Conservation (phyloP, 176 grass and related monocot species). For the Triticum urartu region DNA sequence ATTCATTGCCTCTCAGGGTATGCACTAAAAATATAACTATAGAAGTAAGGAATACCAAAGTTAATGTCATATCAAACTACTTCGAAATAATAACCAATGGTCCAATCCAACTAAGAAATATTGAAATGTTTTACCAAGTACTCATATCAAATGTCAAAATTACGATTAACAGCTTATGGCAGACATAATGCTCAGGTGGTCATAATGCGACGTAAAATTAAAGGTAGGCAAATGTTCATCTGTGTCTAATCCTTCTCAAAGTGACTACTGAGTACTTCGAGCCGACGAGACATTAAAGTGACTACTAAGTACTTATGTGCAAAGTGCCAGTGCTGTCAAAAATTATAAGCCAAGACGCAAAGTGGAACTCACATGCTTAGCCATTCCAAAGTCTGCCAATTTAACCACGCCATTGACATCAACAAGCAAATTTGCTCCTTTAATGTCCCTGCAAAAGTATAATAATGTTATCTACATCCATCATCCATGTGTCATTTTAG, state of each 20-base stretch:
- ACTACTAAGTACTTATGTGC: conserved; percentile 6
- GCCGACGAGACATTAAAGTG: background rate
- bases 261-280: background rate
- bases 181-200: background rate
- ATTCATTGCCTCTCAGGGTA: background rate
- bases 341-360: background rate
- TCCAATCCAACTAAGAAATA: background rate
- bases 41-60: background rate
- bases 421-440: conserved; percentile 98
- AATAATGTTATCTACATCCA: conserved; percentile 13
- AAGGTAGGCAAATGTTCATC: background rate
- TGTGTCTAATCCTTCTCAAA: conserved; percentile 12
- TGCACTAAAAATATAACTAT: background rate
- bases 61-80: background rate
- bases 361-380: conserved; percentile 81
- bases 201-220: background rate
- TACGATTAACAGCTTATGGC: conserved; percentile 2
- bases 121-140: background rate
- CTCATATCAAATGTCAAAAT: background rate
- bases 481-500: conserved; percentile 13
- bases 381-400: conserved; percentile 99
- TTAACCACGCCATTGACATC: conserved; percentile 94
- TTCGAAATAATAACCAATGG: background rate
- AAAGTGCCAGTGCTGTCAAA: background rate
- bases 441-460: conserved; percentile 86